These are phyloP conservation scores for Collybia sp. DNA, from an alignment of 768 basidiomycete genomes.

Conservation along the genomic window DNA sequence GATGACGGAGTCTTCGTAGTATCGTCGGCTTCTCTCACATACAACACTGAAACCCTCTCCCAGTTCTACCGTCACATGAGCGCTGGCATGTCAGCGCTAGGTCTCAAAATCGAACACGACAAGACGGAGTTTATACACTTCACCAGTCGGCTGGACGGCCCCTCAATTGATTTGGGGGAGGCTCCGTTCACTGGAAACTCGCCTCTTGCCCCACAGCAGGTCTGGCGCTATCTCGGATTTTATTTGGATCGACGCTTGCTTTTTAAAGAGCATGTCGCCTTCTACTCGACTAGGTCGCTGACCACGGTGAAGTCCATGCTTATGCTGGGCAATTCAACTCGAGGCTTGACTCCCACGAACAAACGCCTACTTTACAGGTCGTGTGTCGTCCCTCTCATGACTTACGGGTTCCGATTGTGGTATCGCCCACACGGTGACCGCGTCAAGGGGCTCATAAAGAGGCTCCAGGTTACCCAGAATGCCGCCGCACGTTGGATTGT, in stretches of 20 bases:
- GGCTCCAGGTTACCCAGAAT: not conserved
- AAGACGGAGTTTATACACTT: not conserved
- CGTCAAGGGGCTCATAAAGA: not conserved
- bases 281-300: not conserved
- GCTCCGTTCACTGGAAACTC: not conserved
- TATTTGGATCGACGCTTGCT: not conserved
- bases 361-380: constrained; percentile 1
- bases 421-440: not conserved
- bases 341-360: not conserved
- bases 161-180: not conserved
- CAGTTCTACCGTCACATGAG: not conserved
- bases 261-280: not conserved
- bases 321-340: constrained; percentile 1
- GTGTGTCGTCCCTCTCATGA: not conserved
- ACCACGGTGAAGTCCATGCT: not conserved
- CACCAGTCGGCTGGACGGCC: not conserved
- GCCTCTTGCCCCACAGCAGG: not conserved
- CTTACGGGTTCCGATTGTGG: not conserved
- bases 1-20: not conserved
- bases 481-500: not conserved
- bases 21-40: not conserved
- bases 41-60: not conserved
- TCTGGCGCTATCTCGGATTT: not conserved
- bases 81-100: not conserved
- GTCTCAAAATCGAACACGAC: not conserved